Evolutionary conservation across 2,329 filamentous ascomycete genomes (phyloP), one percentile per base, ranked within the genome.

Genomic region (Trichocomaceae sp.): DNA sequence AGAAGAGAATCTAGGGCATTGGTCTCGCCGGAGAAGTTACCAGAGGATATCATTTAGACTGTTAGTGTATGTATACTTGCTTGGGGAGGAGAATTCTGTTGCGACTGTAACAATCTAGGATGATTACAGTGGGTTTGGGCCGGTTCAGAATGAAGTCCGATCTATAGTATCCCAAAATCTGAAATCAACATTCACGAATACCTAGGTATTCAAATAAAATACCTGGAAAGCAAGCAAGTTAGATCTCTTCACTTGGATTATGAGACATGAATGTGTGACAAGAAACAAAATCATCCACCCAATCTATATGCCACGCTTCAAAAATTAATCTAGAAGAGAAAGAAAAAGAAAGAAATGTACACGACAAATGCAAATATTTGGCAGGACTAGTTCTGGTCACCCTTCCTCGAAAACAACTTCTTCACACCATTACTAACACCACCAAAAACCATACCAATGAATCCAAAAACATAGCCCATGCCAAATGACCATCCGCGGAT

Each of bases 401-500:
- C 31, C 37, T 56, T 52, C 10, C 29, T 45, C n/a, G 48, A 48
- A 23, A 56, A 45, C 50, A 48, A 13, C 12, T 26, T 47, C 37
- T 48, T 56, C 23, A 56, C 17, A 9, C 37, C 41, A 58, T 46
- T 60, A 64, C 66, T 69, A 1, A 71, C 54, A 29, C 57, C 50
- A 15, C 66, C 68, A 42, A 77, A 60, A 35, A 69, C 46, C 64
- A 72, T 75, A 2, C 76, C 78, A n/a, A 77, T 50, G 1, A 59
- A 60, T 1, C 75, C 73, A 65, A 84, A 84, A 2, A 87, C 23
- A 44, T 71, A 72, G 0, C 81, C 81, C 56, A 89, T 76, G 0
- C 86, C 87, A 68, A 90, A 90, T 20, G 72, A 80, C 85, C 85
- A 90, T 7, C 84, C 80, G 59, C 78, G 79, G 53, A 90, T 81